Evolutionary conservation across 345 rosid genomes (phyloP).

Genomic region (Draba incana): DNA sequence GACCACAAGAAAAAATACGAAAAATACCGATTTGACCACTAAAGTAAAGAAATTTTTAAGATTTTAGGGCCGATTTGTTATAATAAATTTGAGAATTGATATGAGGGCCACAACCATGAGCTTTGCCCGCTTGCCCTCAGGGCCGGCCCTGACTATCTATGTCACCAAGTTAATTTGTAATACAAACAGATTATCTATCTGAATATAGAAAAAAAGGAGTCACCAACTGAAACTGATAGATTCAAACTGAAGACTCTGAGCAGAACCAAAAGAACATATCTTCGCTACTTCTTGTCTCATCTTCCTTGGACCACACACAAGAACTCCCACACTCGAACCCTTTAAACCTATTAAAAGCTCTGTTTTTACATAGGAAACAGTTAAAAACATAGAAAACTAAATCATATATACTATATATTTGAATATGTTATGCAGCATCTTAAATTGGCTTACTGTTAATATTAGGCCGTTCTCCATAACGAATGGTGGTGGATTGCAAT

Average conservation of each 20-base stretch:
- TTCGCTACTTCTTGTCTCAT: constrained; percentile 71
- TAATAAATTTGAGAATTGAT: too few species aligned
- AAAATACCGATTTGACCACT: too few species aligned
- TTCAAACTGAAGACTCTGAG: constrained; percentile 64
- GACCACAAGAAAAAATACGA: too few species aligned
- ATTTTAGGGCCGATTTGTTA: too few species aligned
- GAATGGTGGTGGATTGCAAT: constrained; percentile 50
- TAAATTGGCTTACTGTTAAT: constrained; percentile 59
- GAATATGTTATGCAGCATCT: constrained; percentile 27
- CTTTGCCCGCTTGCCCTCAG: too few species aligned
- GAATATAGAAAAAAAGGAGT: constrained; percentile 9
- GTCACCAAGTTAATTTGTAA: background rate
- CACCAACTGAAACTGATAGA: constrained; percentile 85
- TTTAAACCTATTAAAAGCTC: constrained; percentile 51
- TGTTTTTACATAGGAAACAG: constrained; percentile 35
- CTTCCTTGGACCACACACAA: constrained; percentile 72
- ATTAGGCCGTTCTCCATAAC: constrained; percentile 69
- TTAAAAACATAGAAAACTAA: background rate
- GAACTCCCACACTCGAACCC: constrained; percentile 68
- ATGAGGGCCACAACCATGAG: too few species aligned
- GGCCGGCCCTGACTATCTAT: too few species aligned
- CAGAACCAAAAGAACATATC: constrained; percentile 58
- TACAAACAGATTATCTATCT: constrained; percentile 10
- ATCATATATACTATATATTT: background rate
- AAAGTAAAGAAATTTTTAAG: too few species aligned